Evolutionary conservation across 768 basidiomycete species (phyloP), one percentile per base, ranked within the genome.

Genomic region (Suillus decipiens): DNA sequence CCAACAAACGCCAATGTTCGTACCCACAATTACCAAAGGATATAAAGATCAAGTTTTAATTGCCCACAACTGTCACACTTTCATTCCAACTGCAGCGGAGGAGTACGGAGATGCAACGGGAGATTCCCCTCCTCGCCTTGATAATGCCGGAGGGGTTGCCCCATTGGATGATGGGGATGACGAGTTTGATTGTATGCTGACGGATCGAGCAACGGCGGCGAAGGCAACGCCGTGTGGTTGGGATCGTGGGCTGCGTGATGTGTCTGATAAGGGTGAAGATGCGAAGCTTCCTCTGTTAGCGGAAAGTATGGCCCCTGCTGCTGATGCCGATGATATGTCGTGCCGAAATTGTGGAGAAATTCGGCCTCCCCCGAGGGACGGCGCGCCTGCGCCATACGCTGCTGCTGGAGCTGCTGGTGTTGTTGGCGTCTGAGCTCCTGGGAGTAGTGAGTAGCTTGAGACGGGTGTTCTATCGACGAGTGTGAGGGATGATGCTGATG

Each of bases 31-130:
- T 73, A 73, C 68, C 70, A 63, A n/a, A 61, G 68, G 73, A 68
- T 73, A 75, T 69, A 60, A 31, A 75, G 8, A 61, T 41, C 36
- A 37, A 36, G 24, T 61, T 63, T 55, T 57, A 56, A 4, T 53
- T 12, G 31, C 24, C 37, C 37, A 37, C 36, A 17, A 8, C 24
- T 1, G 37, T 62, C 43, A 80, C 7, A 77, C 82, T 66, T 79
- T 82, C 81, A 83, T 80, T 79, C 82, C 82, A 78, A 81, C 70
- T 68, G 77, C 74, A 79, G 79, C 69, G 76, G 81, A 36, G 77
- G 82, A 57, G 80, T 81, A 80, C 65, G 70, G 58, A 62, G 81
- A 70, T 76, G 77, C 63, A 70, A 77, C 79, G 71, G 79, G 61
- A 70, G 78, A 73, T 77, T 80, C 61, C 64, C 73, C 68, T 73